Evolutionary conservation across 1,284 basidiomycete species (phyloP).

Genomic region (Pseudozyma hubeiensis): DNA sequence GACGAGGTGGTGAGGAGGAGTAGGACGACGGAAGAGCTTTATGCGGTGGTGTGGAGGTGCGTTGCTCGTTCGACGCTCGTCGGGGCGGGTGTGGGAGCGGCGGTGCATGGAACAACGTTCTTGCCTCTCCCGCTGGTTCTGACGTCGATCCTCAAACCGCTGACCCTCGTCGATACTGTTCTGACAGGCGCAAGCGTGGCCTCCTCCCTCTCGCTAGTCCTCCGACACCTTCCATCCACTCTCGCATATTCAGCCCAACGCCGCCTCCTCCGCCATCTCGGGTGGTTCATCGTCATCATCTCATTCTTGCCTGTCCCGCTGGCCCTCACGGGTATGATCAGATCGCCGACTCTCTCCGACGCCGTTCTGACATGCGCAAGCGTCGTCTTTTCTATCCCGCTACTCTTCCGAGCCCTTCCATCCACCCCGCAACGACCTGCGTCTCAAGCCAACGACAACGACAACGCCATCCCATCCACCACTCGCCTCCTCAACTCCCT

Average conservation of each 20-base stretch:
- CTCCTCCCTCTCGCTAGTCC: slow-evolving; percentile 21
- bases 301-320: no score
- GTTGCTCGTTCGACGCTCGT: slow-evolving; percentile 5
- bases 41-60: slow-evolving; percentile 1
- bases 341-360: no score
- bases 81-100: slow-evolving; percentile 1
- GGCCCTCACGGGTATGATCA: no score
- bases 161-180: slow-evolving; percentile 35
- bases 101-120: background rate
- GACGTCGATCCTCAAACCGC: background rate
- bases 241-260: background rate
- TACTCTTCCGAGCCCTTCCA: no score
- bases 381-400: no score
- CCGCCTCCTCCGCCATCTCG: slow-evolving; percentile 15
- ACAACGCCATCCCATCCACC: slow-evolving; percentile 6
- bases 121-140: background rate
- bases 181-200: slow-evolving; percentile 13
- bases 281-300: slow-evolving; percentile 30
- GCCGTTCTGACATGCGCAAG: no score
- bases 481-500: slow-evolving; percentile 16
- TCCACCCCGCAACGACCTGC: no score
- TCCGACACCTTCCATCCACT: background rate
- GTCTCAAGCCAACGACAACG: background rate
- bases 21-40: slow-evolving; percentile 24
- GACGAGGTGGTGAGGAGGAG: slow-evolving; percentile 9